Percentiles rank a stretch among this genome's conserved stretches.
Evolutionary conservation across 2,329 filamentous ascomycete species (phyloP).

Genomic region (Sporothrix luriei): DNA sequence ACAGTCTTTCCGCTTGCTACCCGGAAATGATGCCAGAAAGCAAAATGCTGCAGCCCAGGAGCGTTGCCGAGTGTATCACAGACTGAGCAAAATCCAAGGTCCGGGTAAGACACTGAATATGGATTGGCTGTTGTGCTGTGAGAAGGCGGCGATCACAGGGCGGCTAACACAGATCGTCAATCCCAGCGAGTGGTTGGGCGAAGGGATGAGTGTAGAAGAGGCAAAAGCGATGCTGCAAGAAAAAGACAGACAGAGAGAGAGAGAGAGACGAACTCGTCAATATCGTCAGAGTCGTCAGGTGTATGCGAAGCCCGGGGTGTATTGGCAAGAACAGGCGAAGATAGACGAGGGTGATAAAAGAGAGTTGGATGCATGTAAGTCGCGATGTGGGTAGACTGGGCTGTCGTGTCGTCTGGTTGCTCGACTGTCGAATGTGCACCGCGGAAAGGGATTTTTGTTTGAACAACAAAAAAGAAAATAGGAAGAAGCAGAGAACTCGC

Average conservation of each 20-base stretch:
- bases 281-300: constrained; percentile 2
- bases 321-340: neutral
- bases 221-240: neutral
- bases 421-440: neutral
- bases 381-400: neutral
- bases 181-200: neutral
- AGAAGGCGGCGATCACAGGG: constrained; percentile 13
- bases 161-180: constrained; percentile 22
- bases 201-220: neutral
- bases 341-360: neutral
- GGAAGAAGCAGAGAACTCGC: neutral
- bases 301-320: neutral
- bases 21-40: neutral
- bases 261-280: neutral
- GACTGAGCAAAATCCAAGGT: constrained; percentile 9
- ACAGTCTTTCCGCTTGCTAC: neutral
- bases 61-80: constrained; percentile 10
- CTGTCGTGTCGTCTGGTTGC: neutral
- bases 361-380: neutral
- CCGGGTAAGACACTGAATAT: constrained; percentile 1
- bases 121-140: neutral
- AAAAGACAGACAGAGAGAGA: too few species aligned
- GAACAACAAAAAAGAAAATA: neutral
- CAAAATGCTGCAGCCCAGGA: constrained; percentile 4
- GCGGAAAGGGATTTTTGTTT: neutral